Percentiles rank a stretch among this genome's conserved stretches.
These are phyloP conservation scores for Evernia prunastri DNA, from an alignment of 495 filamentous ascomycete genomes.

Conservation along the genomic window DNA sequence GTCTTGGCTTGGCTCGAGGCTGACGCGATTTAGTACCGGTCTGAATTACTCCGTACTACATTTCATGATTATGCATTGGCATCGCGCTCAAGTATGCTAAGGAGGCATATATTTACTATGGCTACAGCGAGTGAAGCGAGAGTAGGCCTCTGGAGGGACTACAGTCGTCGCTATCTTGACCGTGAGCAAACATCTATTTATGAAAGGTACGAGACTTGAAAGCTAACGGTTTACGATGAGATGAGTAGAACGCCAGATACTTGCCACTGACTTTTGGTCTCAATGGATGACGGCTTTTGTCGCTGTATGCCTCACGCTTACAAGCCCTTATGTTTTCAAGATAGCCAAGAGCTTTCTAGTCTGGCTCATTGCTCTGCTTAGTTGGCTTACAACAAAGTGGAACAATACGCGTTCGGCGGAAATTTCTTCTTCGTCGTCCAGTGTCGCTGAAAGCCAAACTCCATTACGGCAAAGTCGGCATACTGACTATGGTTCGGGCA, in stretches of 20 bases:
- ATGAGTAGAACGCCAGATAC: conserved; percentile 1
- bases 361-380: conserved; percentile 5
- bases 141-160: background rate
- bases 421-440: background rate
- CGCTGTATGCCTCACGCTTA: conserved; percentile 7
- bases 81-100: background rate
- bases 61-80: background rate
- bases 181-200: background rate
- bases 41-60: too few relatives aligned
- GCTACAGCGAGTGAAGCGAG: background rate
- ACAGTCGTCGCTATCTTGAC: conserved; percentile 5
- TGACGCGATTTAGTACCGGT: background rate
- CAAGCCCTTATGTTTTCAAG: conserved; percentile 2
- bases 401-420: background rate
- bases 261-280: conserved; percentile 7
- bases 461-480: background rate
- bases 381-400: background rate
- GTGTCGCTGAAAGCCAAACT: background rate
- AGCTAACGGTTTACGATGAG: background rate
- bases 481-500: background rate
- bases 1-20: background rate
- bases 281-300: conserved; percentile 7
- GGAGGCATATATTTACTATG: background rate
- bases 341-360: conserved; percentile 10
- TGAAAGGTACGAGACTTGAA: background rate